phyloP scores from a whole-genome alignment of 257 asterid species.

The Rhazya stricta region DNA sequence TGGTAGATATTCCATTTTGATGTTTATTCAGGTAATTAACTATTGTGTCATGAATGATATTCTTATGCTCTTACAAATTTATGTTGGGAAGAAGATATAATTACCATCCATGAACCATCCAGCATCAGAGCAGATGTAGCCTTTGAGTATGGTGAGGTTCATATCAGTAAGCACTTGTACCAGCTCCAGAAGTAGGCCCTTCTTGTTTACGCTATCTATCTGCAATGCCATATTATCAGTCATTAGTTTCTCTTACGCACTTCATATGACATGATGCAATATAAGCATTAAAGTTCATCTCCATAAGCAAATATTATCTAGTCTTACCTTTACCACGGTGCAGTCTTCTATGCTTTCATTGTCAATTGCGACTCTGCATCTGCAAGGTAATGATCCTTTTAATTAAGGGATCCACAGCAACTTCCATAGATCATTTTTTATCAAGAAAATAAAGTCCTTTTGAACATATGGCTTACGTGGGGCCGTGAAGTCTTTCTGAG shows the following conservation, averaged over 20 bases:
- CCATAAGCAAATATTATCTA: background rate
- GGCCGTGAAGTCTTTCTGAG: slow-evolving; percentile 62
- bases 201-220: slow-evolving; percentile 67
- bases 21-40: too few species aligned
- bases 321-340: slow-evolving; percentile 56
- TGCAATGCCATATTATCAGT: slow-evolving; percentile 16
- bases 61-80: too few species aligned
- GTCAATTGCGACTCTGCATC: slow-evolving; percentile 62
- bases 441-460: background rate
- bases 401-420: background rate
- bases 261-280: too few species aligned
- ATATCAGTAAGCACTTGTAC: slow-evolving; percentile 67
- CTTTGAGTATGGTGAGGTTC: slow-evolving; percentile 65
- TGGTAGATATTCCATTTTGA: too few species aligned
- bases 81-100: too few species aligned
- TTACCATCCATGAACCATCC: slow-evolving; percentile 87
- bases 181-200: slow-evolving; percentile 65
- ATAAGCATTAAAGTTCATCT: too few species aligned
- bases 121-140: slow-evolving; percentile 73
- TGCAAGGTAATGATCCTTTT: slow-evolving; percentile 19
- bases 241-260: background rate
- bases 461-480: slow-evolving; percentile 35
- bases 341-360: slow-evolving; percentile 52
- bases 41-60: too few species aligned
- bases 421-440: background rate